Percentiles rank a stretch among this genome's conserved stretches.
Conservation (phyloP, 495 filamentous ascomycete species). For the Entonaema liquescens region DNA sequence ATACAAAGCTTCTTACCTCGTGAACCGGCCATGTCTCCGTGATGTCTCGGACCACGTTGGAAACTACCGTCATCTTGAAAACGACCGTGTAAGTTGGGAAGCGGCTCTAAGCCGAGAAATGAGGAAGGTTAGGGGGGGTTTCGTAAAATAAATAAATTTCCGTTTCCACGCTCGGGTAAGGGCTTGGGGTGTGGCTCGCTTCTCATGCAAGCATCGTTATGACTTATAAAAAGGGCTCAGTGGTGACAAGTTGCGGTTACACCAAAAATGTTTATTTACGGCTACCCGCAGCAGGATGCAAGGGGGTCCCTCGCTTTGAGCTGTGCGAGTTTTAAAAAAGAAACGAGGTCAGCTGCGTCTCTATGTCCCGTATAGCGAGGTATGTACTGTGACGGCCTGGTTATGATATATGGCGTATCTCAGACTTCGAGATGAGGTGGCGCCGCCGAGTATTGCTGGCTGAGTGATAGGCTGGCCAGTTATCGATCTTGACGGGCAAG, state of each 20-base stretch:
- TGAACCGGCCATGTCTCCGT: conserved; percentile 63
- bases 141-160: conserved; percentile 6
- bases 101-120: not conserved
- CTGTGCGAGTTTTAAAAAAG: conserved; percentile 1
- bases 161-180: conserved; percentile 16
- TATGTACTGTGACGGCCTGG: conserved; percentile 10
- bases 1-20: conserved; percentile 64
- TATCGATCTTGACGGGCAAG: conserved; percentile 13
- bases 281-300: conserved; percentile 36
- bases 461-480: not conserved
- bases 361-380: not conserved
- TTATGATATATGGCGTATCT: conserved; percentile 9
- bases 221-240: not conserved
- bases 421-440: conserved; percentile 8
- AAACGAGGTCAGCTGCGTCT: conserved; percentile 10
- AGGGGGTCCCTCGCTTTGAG: conserved; percentile 21
- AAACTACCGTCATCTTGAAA: conserved; percentile 48
- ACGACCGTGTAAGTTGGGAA: not conserved
- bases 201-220: conserved; percentile 32
- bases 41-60: conserved; percentile 54
- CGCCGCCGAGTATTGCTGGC: not conserved
- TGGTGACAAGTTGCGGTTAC: conserved; percentile 26
- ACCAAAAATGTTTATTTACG: conserved; percentile 32
- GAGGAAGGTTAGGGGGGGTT: not conserved
- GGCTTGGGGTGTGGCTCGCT: conserved; percentile 16